Percentiles rank a stretch among this genome's conserved stretches.
phyloP scores from a whole-genome alignment of 768 basidiomycete species.

The Grammothele lineata region DNA sequence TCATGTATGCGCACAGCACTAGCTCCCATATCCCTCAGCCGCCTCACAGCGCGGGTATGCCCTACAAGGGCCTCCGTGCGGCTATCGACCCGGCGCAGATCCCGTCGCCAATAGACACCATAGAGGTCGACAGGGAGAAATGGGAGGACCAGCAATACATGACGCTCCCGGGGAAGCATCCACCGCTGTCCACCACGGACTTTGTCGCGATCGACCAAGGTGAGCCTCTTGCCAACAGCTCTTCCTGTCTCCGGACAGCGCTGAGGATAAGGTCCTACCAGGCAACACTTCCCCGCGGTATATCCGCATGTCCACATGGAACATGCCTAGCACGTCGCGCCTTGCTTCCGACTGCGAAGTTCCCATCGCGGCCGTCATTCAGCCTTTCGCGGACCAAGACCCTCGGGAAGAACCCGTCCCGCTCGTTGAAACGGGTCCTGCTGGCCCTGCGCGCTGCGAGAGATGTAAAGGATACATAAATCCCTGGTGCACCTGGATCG shows the following conservation, averaged over 20 bases:
- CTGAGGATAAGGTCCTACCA: constrained; percentile 17
- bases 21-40: constrained; percentile 47
- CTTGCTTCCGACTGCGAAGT: constrained; percentile 79
- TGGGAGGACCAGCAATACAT: constrained; percentile 72
- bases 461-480: constrained; percentile 90
- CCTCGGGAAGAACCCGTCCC: constrained; percentile 78
- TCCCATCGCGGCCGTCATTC: constrained; percentile 80
- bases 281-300: constrained; percentile 92
- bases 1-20: constrained; percentile 14
- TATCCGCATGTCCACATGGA: constrained; percentile 86
- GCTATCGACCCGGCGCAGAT: constrained; percentile 87
- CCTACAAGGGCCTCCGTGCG: constrained; percentile 55
- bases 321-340: constrained; percentile 74
- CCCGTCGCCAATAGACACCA: constrained; percentile 82
- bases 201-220: constrained; percentile 92
- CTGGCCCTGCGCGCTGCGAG: constrained; percentile 80
- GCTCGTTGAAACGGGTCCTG: constrained; percentile 62
- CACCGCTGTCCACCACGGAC: constrained; percentile 84
- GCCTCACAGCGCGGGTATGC: constrained; percentile 53
- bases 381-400: constrained; percentile 86
- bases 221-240: constrained; percentile 18
- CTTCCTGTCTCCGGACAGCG: not conserved
- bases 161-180: constrained; percentile 57
- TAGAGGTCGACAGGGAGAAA: constrained; percentile 73
- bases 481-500: constrained; percentile 84